phyloP scores from a whole-genome alignment of 805 yeast genomes.

The Hanseniaspora clermontiae region DNA sequence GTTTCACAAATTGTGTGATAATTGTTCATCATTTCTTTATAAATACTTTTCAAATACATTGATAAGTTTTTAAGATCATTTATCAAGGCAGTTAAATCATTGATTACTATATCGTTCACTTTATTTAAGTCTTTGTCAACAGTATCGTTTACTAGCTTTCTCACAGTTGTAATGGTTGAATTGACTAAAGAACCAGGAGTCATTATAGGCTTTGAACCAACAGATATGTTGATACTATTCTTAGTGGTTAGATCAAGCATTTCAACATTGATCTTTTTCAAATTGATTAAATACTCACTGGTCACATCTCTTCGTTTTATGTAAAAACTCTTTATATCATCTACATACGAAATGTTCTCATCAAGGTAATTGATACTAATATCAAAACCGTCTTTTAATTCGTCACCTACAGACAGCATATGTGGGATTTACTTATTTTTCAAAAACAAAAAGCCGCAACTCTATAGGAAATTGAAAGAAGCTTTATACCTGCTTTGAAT shows the following conservation, averaged over 20 bases:
- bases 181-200: slow-evolving; percentile 89
- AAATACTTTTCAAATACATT: slow-evolving; percentile 30
- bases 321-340: slow-evolving; percentile 72
- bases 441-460: too few relatives aligned
- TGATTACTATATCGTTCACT: slow-evolving; percentile 3
- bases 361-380: slow-evolving; percentile 67
- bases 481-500: too few relatives aligned
- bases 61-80: slow-evolving; percentile 5
- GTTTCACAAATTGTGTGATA: slow-evolving; percentile 21
- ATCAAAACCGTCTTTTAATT: slow-evolving; percentile 67
- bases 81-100: background rate
- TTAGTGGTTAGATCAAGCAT: slow-evolving; percentile 68
- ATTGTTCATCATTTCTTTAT: slow-evolving; percentile 47
- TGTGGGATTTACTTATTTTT: too few relatives aligned
- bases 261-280: slow-evolving; percentile 51
- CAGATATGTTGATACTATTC: slow-evolving; percentile 53
- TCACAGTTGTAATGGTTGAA: slow-evolving; percentile 10
- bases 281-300: slow-evolving; percentile 62
- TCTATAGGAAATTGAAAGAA: too few relatives aligned
- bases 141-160: slow-evolving; percentile 3
- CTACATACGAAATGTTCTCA: slow-evolving; percentile 60
- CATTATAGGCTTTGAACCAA: slow-evolving; percentile 79
- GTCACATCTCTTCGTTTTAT: slow-evolving; percentile 72
- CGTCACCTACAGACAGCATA: slow-evolving; percentile 45
- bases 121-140: background rate